Evolutionary conservation across 176 grass and related monocot genomes (phyloP), one percentile per base, ranked within the genome.

Genomic region (Musa troglodytarum): DNA sequence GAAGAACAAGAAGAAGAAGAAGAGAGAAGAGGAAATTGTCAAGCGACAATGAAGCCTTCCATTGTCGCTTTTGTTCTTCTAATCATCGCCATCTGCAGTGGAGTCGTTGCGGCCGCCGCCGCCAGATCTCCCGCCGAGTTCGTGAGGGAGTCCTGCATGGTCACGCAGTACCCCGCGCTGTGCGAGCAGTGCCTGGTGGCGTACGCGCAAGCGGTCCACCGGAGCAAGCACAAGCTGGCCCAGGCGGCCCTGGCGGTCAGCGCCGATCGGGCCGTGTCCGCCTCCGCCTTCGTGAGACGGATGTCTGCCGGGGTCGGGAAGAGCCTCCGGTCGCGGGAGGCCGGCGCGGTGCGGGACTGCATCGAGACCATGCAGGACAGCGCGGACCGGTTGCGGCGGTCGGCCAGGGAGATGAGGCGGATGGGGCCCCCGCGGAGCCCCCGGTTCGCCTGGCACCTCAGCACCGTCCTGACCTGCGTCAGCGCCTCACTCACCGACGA

Each of bases 381-480:
- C 78, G 81, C 51, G 77, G 90, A 91, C 16, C 84, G 53, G 52
- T 85, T 98, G 54, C 74, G 77, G 57, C 82, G 66, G 72, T 89
- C 94, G 49, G 68, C 73, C 57, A 79, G 63, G 54, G 86, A 93
- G 90, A 92, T 91, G 86, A 25, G 2, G 14, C 79, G 78, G 24
- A 77, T 93, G 90, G 86, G 88, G 1, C 84, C 75, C 24, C 80
- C 84, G 0, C 70, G 50, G 15, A 71, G 68, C 53, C 54, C 65
- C 9, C 82, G 90, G 19, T 98, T 91, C 80, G 72, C 24, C 9
- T 93, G 85, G 88, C 51, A 73, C 14, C 86, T 98, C 16, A 80
- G 80, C 82, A 98, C 93, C 79, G 82, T 88, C 6, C 88, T 87
- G 90, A 98, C 94, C n/a, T 90, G 86, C 90, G 84, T 83, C 74